phyloP scores from a whole-genome alignment of 371 early-diverging fungal species.

The Circinella umbellata region DNA sequence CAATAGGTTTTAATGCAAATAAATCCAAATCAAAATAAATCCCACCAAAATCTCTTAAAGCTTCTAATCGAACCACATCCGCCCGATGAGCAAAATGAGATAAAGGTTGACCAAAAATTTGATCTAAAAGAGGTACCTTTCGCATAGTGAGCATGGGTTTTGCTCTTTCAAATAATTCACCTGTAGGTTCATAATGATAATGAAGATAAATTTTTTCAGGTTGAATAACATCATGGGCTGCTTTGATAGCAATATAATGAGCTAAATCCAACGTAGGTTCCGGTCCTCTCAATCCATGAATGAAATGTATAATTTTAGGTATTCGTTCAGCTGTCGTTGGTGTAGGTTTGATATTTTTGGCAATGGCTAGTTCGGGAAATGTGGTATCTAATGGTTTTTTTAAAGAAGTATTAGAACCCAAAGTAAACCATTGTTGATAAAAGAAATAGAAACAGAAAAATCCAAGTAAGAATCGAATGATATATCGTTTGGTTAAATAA shows the following conservation, averaged over 20 bases:
- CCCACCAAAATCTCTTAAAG: constrained; percentile 50
- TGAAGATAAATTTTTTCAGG: constrained; percentile 57
- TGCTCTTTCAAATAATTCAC: constrained; percentile 51
- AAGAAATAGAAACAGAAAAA: background rate
- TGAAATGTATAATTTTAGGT: constrained; percentile 60
- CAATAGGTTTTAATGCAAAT: constrained; percentile 49
- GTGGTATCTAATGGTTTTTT: background rate
- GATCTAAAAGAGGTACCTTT: constrained; percentile 35
- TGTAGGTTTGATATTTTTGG: constrained; percentile 20
- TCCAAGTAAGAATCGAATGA: background rate
- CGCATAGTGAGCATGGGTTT: constrained; percentile 42
- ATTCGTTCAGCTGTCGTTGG: constrained; percentile 27
- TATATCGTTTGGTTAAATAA: background rate
- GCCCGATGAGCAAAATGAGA: constrained; percentile 55
- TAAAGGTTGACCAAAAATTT: constrained; percentile 48
- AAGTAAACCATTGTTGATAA: background rate
- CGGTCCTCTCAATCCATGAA: constrained; percentile 50
- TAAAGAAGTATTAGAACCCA: background rate
- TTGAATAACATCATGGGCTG: constrained; percentile 51
- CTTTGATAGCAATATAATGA: constrained; percentile 58
- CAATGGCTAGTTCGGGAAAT: constrained; percentile 31
- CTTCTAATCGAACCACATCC: constrained; percentile 52
- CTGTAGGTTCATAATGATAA: constrained; percentile 53
- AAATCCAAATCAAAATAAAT: constrained; percentile 62
- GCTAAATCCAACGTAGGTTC: constrained; percentile 51